Evolutionary conservation across 2,329 filamentous ascomycete genomes (phyloP).

Genomic region (Amesomyces nigricolor): DNA sequence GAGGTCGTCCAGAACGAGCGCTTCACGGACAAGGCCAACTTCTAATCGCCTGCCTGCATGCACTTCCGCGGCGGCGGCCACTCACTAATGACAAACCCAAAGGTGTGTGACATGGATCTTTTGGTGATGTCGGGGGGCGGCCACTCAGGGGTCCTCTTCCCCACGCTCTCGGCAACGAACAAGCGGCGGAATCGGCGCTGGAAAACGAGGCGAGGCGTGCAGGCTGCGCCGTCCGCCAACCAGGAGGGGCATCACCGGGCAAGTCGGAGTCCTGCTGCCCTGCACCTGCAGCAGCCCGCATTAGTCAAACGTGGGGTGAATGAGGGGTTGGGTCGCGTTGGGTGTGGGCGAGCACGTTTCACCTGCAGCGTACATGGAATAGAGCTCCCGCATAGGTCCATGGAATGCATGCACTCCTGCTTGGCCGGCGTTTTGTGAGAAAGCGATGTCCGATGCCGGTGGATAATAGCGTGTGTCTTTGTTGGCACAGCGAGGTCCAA

Average conservation of each 20-base stretch:
- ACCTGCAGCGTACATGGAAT: conserved; percentile 7
- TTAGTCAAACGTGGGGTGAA: conserved; percentile 32
- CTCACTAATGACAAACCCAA: background rate
- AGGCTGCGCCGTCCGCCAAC: conserved; percentile 3
- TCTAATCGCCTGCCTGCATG: conserved; percentile 33
- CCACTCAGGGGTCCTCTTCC: conserved; percentile 13
- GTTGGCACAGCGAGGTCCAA: no score
- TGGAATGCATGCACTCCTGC: background rate
- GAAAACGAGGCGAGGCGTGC: background rate
- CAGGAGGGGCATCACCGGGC: background rate
- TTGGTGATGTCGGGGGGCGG: background rate
- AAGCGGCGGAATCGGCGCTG: background rate
- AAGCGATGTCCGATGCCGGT: conserved; percentile 13
- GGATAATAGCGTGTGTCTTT: conserved; percentile 11
- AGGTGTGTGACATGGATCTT: background rate
- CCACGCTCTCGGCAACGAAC: background rate
- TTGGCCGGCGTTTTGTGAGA: conserved; percentile 1
- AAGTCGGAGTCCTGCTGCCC: background rate
- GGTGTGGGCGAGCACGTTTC: conserved; percentile 12
- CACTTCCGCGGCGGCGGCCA: background rate
- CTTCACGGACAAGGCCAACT: conserved; percentile 50
- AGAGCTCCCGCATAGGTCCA: conserved; percentile 8
- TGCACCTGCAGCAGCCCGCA: conserved; percentile 24
- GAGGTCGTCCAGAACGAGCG: conserved; percentile 74
- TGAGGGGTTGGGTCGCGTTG: conserved; percentile 21